Evolutionary conservation across 2,329 filamentous ascomycete genomes (phyloP), one percentile per base, ranked within the genome.

Genomic region (Calycina herbarum): DNA sequence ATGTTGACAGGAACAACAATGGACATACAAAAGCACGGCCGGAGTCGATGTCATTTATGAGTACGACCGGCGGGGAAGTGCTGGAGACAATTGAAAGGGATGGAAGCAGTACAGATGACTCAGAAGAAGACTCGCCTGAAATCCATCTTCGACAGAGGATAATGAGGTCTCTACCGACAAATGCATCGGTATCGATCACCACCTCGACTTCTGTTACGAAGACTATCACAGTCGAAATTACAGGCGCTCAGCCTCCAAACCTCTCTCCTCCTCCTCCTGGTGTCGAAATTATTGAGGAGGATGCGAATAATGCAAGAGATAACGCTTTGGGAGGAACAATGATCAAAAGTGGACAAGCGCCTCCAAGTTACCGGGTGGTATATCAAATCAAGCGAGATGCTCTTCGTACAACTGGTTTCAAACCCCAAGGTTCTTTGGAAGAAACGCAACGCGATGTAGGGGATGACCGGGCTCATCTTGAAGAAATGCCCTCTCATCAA

Each of bases 151-250:
- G 79, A 74, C 82, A 78, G 68, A 84, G 83, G 68, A 88, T 85
- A 59, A 75, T 83, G 68, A 82, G 82, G 59, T 80, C 87, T 0
- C 75, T 89, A 4, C 82, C 86, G 0, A 75, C 82, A 0, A 82
- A 85, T 57, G 83, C 86, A 0, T 82, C 82, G n/a, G 82, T 89
- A 5, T 85, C 85, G 8, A 85, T 89, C 45, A 84, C 82, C 0
- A 87, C 85, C 5, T 82, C 83, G 2, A 85, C 86, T 0, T 82
- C 82, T 0, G 87, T 84, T 1, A 86, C 83, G 7, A 88, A 88
- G 68, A 89, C 81, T 15, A 86, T 89, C 70, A 88, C 87, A 0
- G 86, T 89, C 2, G 86, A 89, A 62, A 82, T 90, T 45, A 82
- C 82, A 15, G 85, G 85, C 0, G 78, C 82, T 4, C 78, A 81